Evolutionary conservation across 495 filamentous ascomycete genomes (phyloP).

Genomic region (Penicillium arizonense): DNA sequence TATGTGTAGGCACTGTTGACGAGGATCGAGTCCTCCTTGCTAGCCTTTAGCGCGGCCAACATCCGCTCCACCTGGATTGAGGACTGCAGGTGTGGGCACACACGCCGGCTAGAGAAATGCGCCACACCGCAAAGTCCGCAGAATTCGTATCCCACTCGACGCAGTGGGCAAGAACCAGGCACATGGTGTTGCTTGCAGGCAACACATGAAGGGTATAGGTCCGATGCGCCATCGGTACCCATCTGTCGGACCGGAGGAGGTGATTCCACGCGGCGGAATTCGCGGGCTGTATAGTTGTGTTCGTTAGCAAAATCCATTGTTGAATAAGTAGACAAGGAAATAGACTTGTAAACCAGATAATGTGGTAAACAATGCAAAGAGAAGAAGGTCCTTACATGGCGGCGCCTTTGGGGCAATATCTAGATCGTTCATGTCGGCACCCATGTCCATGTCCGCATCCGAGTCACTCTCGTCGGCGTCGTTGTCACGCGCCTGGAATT

Average conservation of each 20-base stretch:
- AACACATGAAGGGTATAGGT: conserved; percentile 38
- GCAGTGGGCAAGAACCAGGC: conserved; percentile 59
- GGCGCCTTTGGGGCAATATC: not conserved
- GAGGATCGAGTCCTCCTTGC: conserved; percentile 53
- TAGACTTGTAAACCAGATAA: not conserved
- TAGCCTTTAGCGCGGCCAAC: conserved; percentile 57
- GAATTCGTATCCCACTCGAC: conserved; percentile 56
- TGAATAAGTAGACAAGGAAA: not conserved
- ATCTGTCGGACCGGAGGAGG: conserved; percentile 10
- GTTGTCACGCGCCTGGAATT: not conserved
- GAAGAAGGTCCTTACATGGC: not conserved
- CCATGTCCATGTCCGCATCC: not conserved
- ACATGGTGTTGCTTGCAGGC: conserved; percentile 55
- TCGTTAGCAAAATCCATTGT: not conserved
- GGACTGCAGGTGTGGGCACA: conserved; percentile 60
- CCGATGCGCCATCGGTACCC: conserved; percentile 47
- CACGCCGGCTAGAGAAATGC: conserved; percentile 54
- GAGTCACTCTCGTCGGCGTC: not conserved
- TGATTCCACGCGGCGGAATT: conserved; percentile 40
- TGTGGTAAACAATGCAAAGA: not conserved
- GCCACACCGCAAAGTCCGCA: conserved; percentile 69
- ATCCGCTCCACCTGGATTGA: conserved; percentile 57
- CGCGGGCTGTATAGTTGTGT: conserved; percentile 18
- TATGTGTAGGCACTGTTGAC: conserved; percentile 54
- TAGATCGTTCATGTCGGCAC: not conserved